Base-by-base conservation (phyloP, 106 monocot genomes). In the Dactylorhiza incarnata region DNA sequence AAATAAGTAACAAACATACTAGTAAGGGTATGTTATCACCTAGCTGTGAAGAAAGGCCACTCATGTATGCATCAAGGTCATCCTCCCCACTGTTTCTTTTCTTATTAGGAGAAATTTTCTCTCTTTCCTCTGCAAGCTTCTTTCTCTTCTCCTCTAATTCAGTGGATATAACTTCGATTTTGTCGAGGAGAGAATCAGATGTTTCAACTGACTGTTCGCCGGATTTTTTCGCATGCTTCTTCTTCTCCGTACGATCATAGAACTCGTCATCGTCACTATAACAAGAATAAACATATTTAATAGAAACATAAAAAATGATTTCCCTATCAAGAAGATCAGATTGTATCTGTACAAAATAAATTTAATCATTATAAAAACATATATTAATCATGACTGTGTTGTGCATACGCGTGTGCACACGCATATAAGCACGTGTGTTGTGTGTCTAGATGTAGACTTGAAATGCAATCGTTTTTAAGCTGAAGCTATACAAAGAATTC, bases 231-330 rank as follows among this genome's bases (percentile, higher is more conserved):
- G 59, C 20, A 62, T 74, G 47, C 62, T 61, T 43, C 58, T 81
- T 86, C 84, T 83, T 92, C 81, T 88, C 94, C 61, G 94, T 99
- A 44, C 94, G 91, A 76, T 99, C 94, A 83, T 91, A 99, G 65
- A 91, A 94, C 9, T 97, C 94, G 84, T 97, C 97, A 58, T 97
- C 97, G 73, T 96, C 95, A 77, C 96, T 96, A 77, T 29, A 83
- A 16, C 48, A 81, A 51, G 55, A 37, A 58, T 13, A 73, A 54
- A 66, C 59, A 25, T 7, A 6, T 58, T 58, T 50, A 65, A 63
- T 56, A 14, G 10, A 24, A 65, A 65, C 19, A 56, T 17, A 56
- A 65, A 26, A 9, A 37, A 37, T 1, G 23, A 2, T 4, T 65
- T 24, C 37, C 19, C 29, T 65, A 65, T 26, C 6, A 65, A 65